Base-by-base conservation (phyloP, 768 basidiomycete genomes). In the Leucocoprinus birnbaumii region DNA sequence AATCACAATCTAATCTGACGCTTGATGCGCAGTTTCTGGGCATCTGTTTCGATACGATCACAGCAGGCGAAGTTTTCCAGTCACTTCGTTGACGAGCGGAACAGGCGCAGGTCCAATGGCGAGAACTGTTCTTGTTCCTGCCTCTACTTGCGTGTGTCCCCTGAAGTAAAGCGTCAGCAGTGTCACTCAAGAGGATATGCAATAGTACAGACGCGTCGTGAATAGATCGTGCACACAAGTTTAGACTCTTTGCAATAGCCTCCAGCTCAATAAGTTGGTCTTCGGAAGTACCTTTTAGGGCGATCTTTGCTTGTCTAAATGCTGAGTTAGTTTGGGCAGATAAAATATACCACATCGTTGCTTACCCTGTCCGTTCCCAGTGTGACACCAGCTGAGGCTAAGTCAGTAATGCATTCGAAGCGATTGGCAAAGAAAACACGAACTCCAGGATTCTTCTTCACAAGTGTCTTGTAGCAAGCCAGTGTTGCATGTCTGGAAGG, bases 61-160 rank as follows among this genome's bases (percentile, higher is more conserved):
- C 59, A 96, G 67, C 35, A 96, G 73, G 60, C 87, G 86, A 53
- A 96, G 77, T 60, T 86, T 82, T 7, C 86, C 84, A 2, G 89
- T 90, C 16, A 91, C 87, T 62, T 89, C 80, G 68, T 98, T 94
- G 57, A 98, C 72, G 38, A 97, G 65, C 16, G 80, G 73, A 10
- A 92, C 86, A 0, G 96, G 96, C 0, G 84, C 96, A 71, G 94
- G 94, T 18, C 95, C 94, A 59, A 98, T 91, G 6, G 87, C 96
- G 9, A 99, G 80, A 2, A 98, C 91, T 1, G 94, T 95, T 25
- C 85, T 79, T 7, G 89, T 85, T 3, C 94, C 93, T 14, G 88
- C 82, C 22, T 83, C 89, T 24, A 95, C 84, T 66, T 94, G 89
- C 1, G 93, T 94, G 52, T 86, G 75, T 41, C 92, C 93, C 40